Conservation (phyloP, 2,329 filamentous ascomycete genomes). For the Xylariaceae sp. region DNA sequence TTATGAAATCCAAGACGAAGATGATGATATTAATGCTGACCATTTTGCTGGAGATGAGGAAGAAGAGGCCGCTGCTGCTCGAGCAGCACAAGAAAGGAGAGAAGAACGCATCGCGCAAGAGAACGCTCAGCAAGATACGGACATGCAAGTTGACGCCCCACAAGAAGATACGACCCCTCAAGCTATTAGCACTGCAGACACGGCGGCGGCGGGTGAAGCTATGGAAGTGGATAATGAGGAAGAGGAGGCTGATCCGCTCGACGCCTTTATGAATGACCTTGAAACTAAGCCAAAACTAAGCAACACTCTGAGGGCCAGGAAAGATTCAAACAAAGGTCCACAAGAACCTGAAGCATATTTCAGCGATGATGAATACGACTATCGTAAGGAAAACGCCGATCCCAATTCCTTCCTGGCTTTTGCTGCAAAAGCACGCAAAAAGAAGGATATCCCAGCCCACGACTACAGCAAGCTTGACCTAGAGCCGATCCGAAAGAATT, state of each 20-base stretch:
- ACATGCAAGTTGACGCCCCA: constrained; percentile 48
- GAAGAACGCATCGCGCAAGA: constrained; percentile 68
- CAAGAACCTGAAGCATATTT: constrained; percentile 86
- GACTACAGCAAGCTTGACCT: constrained; percentile 89
- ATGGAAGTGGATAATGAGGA: constrained; percentile 71
- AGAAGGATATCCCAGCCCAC: constrained; percentile 90
- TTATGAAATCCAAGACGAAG: constrained; percentile 66
- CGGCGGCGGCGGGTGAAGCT: constrained; percentile 44
- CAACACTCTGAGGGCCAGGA: constrained; percentile 43
- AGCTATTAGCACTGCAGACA: constrained; percentile 34
- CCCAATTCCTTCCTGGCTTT: constrained; percentile 59
- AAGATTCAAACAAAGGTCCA: constrained; percentile 55
- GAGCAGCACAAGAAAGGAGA: constrained; percentile 84
- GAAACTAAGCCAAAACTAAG: constrained; percentile 50
- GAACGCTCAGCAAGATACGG: constrained; percentile 56
- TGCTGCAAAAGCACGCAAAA: constrained; percentile 73
- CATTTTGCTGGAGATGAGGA: constrained; percentile 85
- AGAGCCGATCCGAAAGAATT: constrained; percentile 87
- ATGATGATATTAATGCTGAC: constrained; percentile 74
- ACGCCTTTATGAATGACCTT: constrained; percentile 91
- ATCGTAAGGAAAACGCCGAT: constrained; percentile 55
- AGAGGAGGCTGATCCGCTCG: constrained; percentile 83
- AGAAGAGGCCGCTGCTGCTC: constrained; percentile 83
- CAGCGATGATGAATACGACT: constrained; percentile 78
- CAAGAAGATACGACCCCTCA: constrained; percentile 34